Conservation (phyloP, 495 filamentous ascomycete genomes). For the Penicillium dipodomyicola region DNA sequence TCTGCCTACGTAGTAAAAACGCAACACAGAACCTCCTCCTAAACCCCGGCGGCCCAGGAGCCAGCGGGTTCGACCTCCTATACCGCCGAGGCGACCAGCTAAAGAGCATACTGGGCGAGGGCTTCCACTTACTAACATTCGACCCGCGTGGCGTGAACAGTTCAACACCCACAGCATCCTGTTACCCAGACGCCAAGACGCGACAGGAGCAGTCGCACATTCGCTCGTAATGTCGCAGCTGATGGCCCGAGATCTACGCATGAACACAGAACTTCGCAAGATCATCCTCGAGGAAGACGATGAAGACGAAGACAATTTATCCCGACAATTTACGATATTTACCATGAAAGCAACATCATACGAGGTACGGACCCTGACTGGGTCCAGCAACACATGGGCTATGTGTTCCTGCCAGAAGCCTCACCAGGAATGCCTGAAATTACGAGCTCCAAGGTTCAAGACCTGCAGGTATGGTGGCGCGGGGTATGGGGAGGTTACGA, state of each 20-base stretch:
- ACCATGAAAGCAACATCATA: too few species aligned
- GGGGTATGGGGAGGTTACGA: too few species aligned
- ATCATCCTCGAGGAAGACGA: too few species aligned
- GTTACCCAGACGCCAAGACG: conserved; percentile 33
- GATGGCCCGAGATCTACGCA: conserved; percentile 42
- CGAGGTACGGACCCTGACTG: too few species aligned
- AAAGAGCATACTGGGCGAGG: conserved; percentile 39
- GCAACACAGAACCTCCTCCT: conserved; percentile 43
- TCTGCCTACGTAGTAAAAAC: conserved; percentile 38
- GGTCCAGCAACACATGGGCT: too few species aligned
- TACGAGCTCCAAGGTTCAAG: too few species aligned
- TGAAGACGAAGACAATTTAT: too few species aligned
- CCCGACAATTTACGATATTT: too few species aligned
- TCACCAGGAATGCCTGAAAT: too few species aligned
- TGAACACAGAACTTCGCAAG: conserved; percentile 39
- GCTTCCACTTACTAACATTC: conserved; percentile 44
- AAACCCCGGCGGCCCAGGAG: conserved; percentile 49
- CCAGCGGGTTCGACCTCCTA: conserved; percentile 36
- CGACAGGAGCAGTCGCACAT: conserved; percentile 26
- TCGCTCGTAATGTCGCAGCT: conserved; percentile 21
- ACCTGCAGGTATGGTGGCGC: too few species aligned
- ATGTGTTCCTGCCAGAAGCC: too few species aligned
- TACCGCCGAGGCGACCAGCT: conserved; percentile 32
- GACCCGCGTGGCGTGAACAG: conserved; percentile 47
- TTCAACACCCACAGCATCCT: conserved; percentile 35